Conservation (phyloP, 129 eudicot species). For the Chrysanthemum lavandulifolium region DNA sequence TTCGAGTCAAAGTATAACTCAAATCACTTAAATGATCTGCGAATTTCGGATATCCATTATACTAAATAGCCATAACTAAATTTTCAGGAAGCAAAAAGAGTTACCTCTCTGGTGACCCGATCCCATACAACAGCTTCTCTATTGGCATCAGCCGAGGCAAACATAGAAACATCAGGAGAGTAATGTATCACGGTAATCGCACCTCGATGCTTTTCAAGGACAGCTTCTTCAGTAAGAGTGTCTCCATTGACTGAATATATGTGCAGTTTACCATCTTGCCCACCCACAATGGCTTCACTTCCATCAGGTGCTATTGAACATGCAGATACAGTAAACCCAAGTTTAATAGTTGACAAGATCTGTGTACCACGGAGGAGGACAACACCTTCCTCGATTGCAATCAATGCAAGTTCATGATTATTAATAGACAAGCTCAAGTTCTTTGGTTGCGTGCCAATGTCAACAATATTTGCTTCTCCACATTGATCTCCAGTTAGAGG, state of each 20-base stretch:
- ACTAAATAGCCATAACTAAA: background rate
- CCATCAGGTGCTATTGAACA: constrained; percentile 82
- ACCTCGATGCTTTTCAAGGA: constrained; percentile 94
- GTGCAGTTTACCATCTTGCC: constrained; percentile 90
- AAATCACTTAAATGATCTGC: background rate
- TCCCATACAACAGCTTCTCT: constrained; percentile 99
- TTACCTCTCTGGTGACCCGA: constrained; percentile 80
- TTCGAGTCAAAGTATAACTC: too few species aligned
- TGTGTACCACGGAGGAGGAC: constrained; percentile 70
- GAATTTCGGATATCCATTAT: background rate
- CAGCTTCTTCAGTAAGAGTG: constrained; percentile 66
- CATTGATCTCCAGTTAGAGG: constrained; percentile 71
- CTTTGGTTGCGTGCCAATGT: constrained; percentile 84
- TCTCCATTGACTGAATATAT: constrained; percentile 75
- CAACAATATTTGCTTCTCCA: constrained; percentile 61
- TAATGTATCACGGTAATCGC: constrained; percentile 81
- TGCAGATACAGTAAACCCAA: constrained; percentile 81
- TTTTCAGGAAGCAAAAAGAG: constrained; percentile 6
- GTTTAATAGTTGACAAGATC: constrained; percentile 59
- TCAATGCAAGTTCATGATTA: constrained; percentile 66
- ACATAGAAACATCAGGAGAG: constrained; percentile 94
- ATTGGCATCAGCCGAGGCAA: constrained; percentile 91
- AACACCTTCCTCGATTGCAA: constrained; percentile 74
- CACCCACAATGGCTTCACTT: constrained; percentile 85
- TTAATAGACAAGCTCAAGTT: constrained; percentile 70